These are phyloP conservation scores for Mycena latifolia DNA, from an alignment of 768 basidiomycete genomes.

Conservation along the genomic window DNA sequence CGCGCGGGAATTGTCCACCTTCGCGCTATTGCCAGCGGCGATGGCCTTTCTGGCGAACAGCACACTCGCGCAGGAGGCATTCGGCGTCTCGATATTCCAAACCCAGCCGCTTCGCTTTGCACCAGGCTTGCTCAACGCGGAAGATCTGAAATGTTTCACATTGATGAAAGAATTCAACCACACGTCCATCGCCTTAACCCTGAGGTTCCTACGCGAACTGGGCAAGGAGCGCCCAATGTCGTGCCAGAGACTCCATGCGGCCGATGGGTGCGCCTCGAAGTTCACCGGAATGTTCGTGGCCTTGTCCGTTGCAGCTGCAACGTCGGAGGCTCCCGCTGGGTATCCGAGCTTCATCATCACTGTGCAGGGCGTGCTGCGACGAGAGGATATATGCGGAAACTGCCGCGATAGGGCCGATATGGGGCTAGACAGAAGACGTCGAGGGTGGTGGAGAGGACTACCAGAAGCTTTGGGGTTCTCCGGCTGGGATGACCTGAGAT, in stretches of 20 bases:
- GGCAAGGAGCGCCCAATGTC: slow-evolving; percentile 25
- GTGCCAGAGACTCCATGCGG: slow-evolving; percentile 20
- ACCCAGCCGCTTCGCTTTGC: slow-evolving; percentile 34
- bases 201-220: slow-evolving; percentile 32
- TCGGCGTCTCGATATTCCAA: slow-evolving; percentile 29
- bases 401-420: slow-evolving; percentile 27
- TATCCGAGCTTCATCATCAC: slow-evolving; percentile 32
- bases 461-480: slow-evolving; percentile 30
- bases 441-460: slow-evolving; percentile 34
- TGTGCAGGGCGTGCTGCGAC: slow-evolving; percentile 23
- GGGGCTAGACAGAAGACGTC: slow-evolving; percentile 27
- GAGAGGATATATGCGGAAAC: slow-evolving; percentile 30
- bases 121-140: slow-evolving; percentile 27
- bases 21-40: slow-evolving; percentile 29
- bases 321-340: slow-evolving; percentile 30
- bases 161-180: slow-evolving; percentile 36
- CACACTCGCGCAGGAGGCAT: slow-evolving; percentile 32
- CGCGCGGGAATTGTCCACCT: slow-evolving; percentile 24
- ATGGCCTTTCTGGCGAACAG: slow-evolving; percentile 34
- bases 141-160: slow-evolving; percentile 30
- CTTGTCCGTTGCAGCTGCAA: slow-evolving; percentile 25
- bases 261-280: slow-evolving; percentile 25
- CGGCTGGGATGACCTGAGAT: slow-evolving; percentile 32
- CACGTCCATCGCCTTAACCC: slow-evolving; percentile 18
- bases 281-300: slow-evolving; percentile 27